phyloP scores from a whole-genome alignment of 176 grass and related monocot species.

The Triticum turgidum region DNA sequence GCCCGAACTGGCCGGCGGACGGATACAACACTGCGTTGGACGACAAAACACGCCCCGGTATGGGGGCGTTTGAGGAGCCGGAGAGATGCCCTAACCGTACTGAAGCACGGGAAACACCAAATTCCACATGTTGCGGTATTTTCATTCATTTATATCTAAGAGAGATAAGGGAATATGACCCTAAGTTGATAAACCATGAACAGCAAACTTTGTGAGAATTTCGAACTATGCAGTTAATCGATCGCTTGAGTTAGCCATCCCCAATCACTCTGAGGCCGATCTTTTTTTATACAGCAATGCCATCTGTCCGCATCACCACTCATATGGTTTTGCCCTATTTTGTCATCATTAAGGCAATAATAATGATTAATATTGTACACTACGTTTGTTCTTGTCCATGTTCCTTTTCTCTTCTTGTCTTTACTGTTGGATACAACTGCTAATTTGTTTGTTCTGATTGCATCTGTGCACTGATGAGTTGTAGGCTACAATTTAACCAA shows the following conservation, averaged over 20 bases:
- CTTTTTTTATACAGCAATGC: background rate
- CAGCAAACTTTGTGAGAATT: conserved; percentile 36
- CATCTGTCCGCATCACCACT: background rate
- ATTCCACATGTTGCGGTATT: no score
- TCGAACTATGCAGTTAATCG: background rate
- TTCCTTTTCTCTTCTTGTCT: conserved; percentile 31
- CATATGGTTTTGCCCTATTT: conserved; percentile 9
- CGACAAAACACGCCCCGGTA: no score
- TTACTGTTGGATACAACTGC: conserved; percentile 10
- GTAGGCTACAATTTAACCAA: conserved; percentile 17
- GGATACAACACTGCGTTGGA: no score
- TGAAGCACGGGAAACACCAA: no score
- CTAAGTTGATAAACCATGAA: conserved; percentile 13
- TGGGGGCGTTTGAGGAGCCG: no score
- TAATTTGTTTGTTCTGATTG: conserved; percentile 28
- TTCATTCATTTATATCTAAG: no score
- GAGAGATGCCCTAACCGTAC: no score
- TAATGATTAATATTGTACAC: background rate
- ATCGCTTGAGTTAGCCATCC: background rate
- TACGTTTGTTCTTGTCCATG: conserved; percentile 13
- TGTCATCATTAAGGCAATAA: background rate
- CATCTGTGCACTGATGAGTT: conserved; percentile 18
- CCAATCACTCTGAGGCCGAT: background rate
- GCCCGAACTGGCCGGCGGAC: no score
- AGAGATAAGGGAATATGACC: no score